phyloP scores from a whole-genome alignment of 768 basidiomycete species.

The Termitomyces sp. region DNA sequence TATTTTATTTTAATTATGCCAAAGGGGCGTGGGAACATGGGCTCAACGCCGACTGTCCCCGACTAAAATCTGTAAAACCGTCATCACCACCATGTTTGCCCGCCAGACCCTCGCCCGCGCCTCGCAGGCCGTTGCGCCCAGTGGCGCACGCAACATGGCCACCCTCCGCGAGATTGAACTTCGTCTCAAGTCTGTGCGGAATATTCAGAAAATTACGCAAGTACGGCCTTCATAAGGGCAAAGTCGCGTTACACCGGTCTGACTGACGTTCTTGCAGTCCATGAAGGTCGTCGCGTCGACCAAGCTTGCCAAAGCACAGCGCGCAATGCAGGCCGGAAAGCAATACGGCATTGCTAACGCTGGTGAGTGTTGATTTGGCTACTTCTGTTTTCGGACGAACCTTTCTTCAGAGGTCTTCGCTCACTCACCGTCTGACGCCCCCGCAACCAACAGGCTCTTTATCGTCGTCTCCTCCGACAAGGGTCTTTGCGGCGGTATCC shows the following conservation, averaged over 20 bases:
- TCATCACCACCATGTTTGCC: conserved; percentile 37
- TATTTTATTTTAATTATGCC: neutral
- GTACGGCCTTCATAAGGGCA: conserved; percentile 39
- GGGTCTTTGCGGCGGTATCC: conserved; percentile 99
- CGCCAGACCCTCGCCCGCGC: conserved; percentile 42
- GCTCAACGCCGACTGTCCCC: conserved; percentile 34
- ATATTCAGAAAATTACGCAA: conserved; percentile 99
- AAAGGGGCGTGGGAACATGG: neutral
- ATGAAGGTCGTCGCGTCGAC: conserved; percentile 99
- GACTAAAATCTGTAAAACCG: conserved; percentile 21
- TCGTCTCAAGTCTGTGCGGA: conserved; percentile 92
- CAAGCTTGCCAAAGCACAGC: conserved; percentile 92
- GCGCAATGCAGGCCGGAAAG: conserved; percentile 90
- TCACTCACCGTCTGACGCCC: conserved; percentile 65
- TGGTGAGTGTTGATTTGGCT: conserved; percentile 44
- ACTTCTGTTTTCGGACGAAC: neutral
- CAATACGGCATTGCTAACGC: conserved; percentile 89
- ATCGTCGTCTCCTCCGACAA: conserved; percentile 96
- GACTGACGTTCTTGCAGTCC: conserved; percentile 46
- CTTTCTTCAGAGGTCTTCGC: conserved; percentile 76
- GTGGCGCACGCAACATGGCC: conserved; percentile 82
- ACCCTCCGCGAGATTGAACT: conserved; percentile 97
- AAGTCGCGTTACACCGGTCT: conserved; percentile 1
- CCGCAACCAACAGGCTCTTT: conserved; percentile 80
- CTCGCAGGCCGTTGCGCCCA: conserved; percentile 40